Evolutionary conservation across 192 early-diverging fungal species (phyloP).

Genomic region (Diversispora epigaea): DNA sequence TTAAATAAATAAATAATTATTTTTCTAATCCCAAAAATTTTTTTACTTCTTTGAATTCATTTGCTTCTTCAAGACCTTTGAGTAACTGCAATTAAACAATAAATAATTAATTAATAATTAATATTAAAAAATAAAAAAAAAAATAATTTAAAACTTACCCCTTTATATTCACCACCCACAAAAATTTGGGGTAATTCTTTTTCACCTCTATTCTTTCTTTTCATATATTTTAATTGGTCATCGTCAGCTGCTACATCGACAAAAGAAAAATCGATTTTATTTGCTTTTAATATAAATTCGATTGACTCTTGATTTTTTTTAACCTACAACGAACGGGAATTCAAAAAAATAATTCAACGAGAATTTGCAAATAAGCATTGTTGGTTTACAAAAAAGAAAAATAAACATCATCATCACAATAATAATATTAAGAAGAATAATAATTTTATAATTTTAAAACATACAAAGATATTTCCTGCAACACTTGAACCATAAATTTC

Average conservation of each 20-base stretch:
- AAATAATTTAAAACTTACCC: slow-evolving; percentile 13
- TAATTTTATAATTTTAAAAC: no score
- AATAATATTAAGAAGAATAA: background rate
- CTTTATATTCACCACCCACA: slow-evolving; percentile 26
- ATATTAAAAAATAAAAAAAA: background rate
- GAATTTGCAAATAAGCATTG: background rate
- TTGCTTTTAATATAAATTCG: slow-evolving; percentile 1
- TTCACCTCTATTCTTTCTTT: slow-evolving; percentile 22
- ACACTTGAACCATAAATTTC: slow-evolving; percentile 32
- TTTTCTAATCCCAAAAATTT: slow-evolving; percentile 20
- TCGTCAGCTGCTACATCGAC: slow-evolving; percentile 30
- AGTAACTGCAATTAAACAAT: background rate
- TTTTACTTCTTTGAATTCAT: slow-evolving; percentile 20
- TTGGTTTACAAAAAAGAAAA: background rate
- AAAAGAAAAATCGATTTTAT: slow-evolving; percentile 21
- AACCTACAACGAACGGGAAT: slow-evolving; percentile 9
- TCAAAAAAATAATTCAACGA: background rate
- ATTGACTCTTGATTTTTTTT: slow-evolving; percentile 28
- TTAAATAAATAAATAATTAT: background rate
- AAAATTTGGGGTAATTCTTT: slow-evolving; percentile 28
- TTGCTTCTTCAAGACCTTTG: slow-evolving; percentile 24
- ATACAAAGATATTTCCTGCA: slow-evolving; percentile 27
- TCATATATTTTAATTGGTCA: slow-evolving; percentile 29
- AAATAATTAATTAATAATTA: background rate
- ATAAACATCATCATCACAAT: background rate